Conservation (phyloP, 345 rosid genomes). For the Populus pruinosa region DNA sequence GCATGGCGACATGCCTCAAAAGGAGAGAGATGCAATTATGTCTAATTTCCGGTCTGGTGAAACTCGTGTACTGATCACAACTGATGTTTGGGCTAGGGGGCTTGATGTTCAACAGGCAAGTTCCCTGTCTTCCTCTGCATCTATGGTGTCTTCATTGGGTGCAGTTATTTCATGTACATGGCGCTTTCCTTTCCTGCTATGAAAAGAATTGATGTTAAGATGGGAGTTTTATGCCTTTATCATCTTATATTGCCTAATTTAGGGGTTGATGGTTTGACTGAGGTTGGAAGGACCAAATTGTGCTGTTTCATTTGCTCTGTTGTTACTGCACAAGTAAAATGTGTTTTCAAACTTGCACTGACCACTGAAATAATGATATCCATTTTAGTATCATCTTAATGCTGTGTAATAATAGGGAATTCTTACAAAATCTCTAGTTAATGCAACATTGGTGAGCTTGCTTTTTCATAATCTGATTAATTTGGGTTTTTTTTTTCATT, state of each 20-base stretch:
- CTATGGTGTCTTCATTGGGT: neutral
- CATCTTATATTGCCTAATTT: neutral
- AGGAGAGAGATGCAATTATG: constrained; percentile 93
- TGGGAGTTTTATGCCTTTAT: neutral
- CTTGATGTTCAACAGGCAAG: constrained; percentile 96
- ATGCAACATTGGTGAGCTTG: neutral
- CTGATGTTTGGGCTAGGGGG: constrained; percentile 98
- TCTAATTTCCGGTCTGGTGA: constrained; percentile 69
- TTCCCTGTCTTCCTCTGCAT: neutral
- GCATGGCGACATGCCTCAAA: constrained; percentile 99
- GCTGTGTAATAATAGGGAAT: neutral
- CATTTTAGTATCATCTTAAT: neutral
- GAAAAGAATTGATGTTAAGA: neutral
- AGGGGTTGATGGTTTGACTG: neutral
- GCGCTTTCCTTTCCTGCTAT: neutral
- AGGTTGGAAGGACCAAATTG: neutral
- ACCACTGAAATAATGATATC: neutral
- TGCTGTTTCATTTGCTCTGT: neutral
- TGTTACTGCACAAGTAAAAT: neutral
- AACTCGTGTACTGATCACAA: constrained; percentile 92
- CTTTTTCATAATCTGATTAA: neutral
- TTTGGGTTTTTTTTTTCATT: neutral
- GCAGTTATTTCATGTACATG: neutral
- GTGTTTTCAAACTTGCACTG: neutral
- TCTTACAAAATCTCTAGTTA: neutral